Base-by-base conservation (phyloP, 129 eudicot species). In the Centrapalus pauciflorus region DNA sequence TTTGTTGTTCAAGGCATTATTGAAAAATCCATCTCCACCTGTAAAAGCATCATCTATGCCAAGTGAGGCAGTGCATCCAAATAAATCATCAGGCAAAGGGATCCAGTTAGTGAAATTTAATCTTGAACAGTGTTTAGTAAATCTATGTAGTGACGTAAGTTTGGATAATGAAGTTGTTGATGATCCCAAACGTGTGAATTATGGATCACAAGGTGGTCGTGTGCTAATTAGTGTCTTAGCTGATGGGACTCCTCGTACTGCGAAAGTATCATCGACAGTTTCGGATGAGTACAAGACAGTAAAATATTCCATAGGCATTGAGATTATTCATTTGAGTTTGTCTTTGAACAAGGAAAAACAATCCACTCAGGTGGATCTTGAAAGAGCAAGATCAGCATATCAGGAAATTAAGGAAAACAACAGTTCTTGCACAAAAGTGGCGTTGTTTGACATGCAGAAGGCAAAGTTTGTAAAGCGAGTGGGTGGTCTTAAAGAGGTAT, bases 181-280 rank as follows among this genome's bases (percentile, higher is more conserved):
- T 10, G 97, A 91, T 61, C 96, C 96, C 16, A 91, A 91, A 70
- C 84, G 87, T 51, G 96, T 85, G 38, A 91, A 91, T 72, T 91
- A 87, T 49, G 97, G 97, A 71, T 87, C 97, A 11, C 96, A 91
- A 79, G 97, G 96, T 58, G 97, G 97, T 40, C 84, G 85, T 57
- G 75, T 87, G 72, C 45, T 83, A 58, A 71, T 91, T 45, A 76
- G 59, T 72, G 76, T 57, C 25, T 87, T 84, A 70, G 80, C 83
- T 32, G 97, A 91, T 73, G 90, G 94, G 48, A 80, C 84, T 27
- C 80, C 56, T 37, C 92, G 96, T 40, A 80, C 85, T 67, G 97
- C 97, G 66, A 67, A 81, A 73, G 81, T 91, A 60, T 64, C 76
- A 73, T 77, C 97, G n/a, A 85, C 96, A 5, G 41, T 68, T 64